Conservation (phyloP, 208 protist species). For the Jaenimonas drosophilae region DNA sequence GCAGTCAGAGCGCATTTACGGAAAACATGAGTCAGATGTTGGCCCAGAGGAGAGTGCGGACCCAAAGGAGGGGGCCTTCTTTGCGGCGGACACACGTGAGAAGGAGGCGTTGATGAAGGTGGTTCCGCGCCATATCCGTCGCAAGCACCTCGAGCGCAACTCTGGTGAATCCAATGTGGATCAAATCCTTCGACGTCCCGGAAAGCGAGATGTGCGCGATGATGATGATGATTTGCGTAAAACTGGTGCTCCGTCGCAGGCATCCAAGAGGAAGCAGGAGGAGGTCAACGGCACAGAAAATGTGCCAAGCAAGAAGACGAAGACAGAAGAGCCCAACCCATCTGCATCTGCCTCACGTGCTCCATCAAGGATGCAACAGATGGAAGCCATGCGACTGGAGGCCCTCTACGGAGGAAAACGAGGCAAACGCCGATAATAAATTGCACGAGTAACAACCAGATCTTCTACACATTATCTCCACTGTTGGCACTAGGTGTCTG, state of each 20-base stretch:
- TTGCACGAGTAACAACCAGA: no score
- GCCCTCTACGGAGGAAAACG: no score
- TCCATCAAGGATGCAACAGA: no score
- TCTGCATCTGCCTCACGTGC: not conserved
- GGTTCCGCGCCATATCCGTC: slow-evolving; percentile 28
- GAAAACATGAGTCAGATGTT: slow-evolving; percentile 6
- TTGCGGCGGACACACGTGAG: slow-evolving; percentile 21
- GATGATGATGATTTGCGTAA: no score
- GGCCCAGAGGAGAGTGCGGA: not conserved
- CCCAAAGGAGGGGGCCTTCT: slow-evolving; percentile 13
- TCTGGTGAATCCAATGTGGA: not conserved
- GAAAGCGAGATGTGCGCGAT: not conserved
- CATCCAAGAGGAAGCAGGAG: slow-evolving; percentile 1
- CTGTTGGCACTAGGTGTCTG: no score
- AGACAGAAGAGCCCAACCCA: not conserved
- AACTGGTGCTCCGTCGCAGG: not conserved
- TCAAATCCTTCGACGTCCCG: not conserved
- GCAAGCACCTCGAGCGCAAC: slow-evolving; percentile 5
- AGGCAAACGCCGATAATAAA: no score
- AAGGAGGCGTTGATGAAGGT: slow-evolving; percentile 32
- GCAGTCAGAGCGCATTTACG: slow-evolving; percentile 55
- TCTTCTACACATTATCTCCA: no score
- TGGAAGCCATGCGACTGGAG: no score
- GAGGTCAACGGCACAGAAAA: not conserved
- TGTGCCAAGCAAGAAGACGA: not conserved